These are phyloP conservation scores for Aureobasidium uvarum DNA, from an alignment of 2,329 filamentous ascomycete species.

Conservation along the genomic window DNA sequence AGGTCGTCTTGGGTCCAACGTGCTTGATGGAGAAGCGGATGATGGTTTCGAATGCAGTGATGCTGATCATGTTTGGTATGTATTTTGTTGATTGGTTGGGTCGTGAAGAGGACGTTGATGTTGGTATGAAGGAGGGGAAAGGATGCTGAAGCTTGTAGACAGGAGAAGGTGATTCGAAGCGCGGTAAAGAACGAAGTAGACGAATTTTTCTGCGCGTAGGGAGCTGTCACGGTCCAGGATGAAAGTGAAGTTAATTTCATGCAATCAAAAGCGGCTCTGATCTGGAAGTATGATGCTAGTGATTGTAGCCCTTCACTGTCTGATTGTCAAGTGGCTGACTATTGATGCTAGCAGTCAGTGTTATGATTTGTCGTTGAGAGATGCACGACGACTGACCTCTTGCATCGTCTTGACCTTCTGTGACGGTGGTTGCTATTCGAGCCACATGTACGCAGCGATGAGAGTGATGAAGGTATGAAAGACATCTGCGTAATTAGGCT, in stretches of 20 bases:
- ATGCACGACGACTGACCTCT: background rate
- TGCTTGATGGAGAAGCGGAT: background rate
- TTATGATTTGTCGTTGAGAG: too few relatives aligned
- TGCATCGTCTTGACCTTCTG: background rate
- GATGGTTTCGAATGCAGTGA: background rate
- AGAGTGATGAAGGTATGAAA: background rate
- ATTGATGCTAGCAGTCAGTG: background rate
- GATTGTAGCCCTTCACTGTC: background rate
- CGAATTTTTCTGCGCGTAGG: background rate
- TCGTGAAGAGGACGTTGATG: background rate
- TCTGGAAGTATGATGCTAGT: background rate
- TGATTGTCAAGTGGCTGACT: background rate
- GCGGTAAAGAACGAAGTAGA: background rate
- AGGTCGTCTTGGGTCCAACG: background rate
- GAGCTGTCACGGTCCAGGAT: background rate
- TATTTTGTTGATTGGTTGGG: background rate
- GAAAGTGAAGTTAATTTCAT: background rate
- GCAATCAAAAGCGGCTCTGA: background rate
- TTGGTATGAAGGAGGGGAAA: background rate
- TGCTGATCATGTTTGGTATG: background rate
- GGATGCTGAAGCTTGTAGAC: background rate
- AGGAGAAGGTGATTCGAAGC: background rate
- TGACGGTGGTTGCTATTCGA: background rate
- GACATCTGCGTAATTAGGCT: background rate
- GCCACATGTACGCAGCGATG: background rate